Conservation (phyloP, 768 basidiomycete species). For the Cyclocybe aegerita region DNA sequence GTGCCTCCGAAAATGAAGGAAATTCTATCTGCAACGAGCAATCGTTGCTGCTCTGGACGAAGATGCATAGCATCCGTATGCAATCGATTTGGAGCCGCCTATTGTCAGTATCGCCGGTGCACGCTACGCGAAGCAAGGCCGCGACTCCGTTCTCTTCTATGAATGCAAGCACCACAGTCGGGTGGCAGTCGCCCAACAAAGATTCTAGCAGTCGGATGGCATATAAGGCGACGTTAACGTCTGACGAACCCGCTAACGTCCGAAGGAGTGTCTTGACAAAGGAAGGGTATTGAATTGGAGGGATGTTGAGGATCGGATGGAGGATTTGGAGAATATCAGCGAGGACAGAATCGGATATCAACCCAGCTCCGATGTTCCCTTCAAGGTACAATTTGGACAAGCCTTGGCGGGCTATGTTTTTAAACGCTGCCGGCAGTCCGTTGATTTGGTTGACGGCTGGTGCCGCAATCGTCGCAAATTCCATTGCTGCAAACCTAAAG, state of each 20-base stretch:
- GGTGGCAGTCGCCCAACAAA: conserved; percentile 24
- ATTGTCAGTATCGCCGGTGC: conserved; percentile 32
- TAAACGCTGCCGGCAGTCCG: conserved; percentile 26
- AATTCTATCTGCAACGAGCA: conserved; percentile 6
- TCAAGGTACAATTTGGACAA: conserved; percentile 36
- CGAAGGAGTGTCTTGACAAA: conserved; percentile 30
- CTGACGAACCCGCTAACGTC: conserved; percentile 26
- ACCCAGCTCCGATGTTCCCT: conserved; percentile 29
- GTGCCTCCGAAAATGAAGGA: conserved; percentile 10
- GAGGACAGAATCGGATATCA: conserved; percentile 28
- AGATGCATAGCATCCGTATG: conserved; percentile 35
- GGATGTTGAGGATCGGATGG: conserved; percentile 27
- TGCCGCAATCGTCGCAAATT: conserved; percentile 32
- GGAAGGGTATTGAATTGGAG: conserved; percentile 20
- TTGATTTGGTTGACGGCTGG: conserved; percentile 27
- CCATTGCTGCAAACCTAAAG: conserved; percentile 28
- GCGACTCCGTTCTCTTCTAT: conserved; percentile 32
- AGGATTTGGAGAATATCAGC: conserved; percentile 38
- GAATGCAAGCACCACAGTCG: conserved; percentile 27
- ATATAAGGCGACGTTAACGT: conserved; percentile 31
- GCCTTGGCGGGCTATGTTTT: conserved; percentile 26
- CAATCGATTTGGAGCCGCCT: conserved; percentile 39
- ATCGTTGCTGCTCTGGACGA: conserved; percentile 27
- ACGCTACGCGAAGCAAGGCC: conserved; percentile 31
- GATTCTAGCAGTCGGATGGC: conserved; percentile 34